Percentiles rank a stretch among this genome's conserved stretches.
phyloP scores from a whole-genome alignment of 2,329 filamentous ascomycete genomes.

The Colletotrichum orbiculare region DNA sequence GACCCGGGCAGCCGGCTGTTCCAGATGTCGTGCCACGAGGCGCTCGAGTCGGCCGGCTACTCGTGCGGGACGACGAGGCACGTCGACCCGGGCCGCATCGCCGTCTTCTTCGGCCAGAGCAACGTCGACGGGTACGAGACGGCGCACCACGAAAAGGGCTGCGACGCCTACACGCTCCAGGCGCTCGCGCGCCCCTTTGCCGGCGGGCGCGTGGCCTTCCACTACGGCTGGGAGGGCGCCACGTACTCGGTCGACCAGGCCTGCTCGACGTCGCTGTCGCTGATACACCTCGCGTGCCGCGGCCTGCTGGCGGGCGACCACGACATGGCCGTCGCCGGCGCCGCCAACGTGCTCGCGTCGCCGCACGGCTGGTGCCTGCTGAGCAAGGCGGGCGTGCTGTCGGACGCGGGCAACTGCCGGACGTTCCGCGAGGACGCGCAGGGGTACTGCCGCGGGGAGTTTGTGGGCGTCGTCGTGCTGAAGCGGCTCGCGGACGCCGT shows the following conservation, averaged over 20 bases:
- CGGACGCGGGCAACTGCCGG: slow-evolving; percentile 46
- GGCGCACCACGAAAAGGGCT: too few relatives aligned
- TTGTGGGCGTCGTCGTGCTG: slow-evolving; percentile 54
- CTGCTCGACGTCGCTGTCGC: neutral
- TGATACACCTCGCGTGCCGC: slow-evolving; percentile 47
- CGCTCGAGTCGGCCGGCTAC: too few relatives aligned
- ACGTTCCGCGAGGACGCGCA: slow-evolving; percentile 48
- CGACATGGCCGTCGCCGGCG: slow-evolving; percentile 50
- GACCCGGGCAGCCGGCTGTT: neutral
- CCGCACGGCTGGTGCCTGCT: slow-evolving; percentile 24
- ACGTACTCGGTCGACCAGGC: too few relatives aligned
- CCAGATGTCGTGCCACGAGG: neutral
- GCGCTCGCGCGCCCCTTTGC: too few relatives aligned
- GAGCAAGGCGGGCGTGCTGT: slow-evolving; percentile 41
- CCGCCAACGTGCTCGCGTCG: slow-evolving; percentile 48
- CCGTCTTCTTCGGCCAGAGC: too few relatives aligned
- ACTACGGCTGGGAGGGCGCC: too few relatives aligned
- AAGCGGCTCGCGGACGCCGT: slow-evolving; percentile 60
- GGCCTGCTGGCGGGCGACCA: slow-evolving; percentile 46
- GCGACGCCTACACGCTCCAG: too few relatives aligned
- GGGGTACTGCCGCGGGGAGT: slow-evolving; percentile 65
- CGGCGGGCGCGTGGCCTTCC: too few relatives aligned
- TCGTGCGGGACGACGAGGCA: too few relatives aligned
- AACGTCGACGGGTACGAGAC: too few relatives aligned
- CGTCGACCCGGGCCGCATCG: too few relatives aligned